Evolutionary conservation across 2,329 filamentous ascomycete genomes (phyloP), one percentile per base, ranked within the genome.

Genomic region (Diaporthe ilicicola): DNA sequence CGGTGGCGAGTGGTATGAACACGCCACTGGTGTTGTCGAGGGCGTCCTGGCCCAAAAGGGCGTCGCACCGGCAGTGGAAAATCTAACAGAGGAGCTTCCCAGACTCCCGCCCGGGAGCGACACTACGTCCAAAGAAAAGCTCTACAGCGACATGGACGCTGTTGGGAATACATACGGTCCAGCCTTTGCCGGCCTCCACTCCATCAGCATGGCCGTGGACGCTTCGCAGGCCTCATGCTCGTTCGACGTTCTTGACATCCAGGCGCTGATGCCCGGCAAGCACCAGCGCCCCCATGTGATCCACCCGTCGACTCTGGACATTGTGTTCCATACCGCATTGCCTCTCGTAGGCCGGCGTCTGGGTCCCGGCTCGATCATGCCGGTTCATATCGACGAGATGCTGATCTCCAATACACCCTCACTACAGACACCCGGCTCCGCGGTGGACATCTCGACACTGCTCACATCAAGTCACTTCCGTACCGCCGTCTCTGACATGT

Each of bases 301-400:
- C 4, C 67, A 69, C 22, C 67, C 67, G 1, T 19, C 67, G 1
- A 69, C 67, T 2, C 34, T 69, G 13, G 67, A 69, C 12, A 54
- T 13, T 2, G 44, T 69, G 10, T 27, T 69, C 7, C 67, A 69
- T 22, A 27, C 46, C 2, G 5, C n/a, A 12, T 13, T 69, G 2
- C 67, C 67, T 12, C 5, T 62, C 3, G 46, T 10, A 19, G 7
- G 7, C 1, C 54, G 46, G 4, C 22, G n/a, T 8, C 55, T 54
- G 1, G 67, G 67, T 8, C 13, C 7, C 1, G 67, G 55, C 8
- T n/a, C 55, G 4, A 24, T 62, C 9, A 67, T 67, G 64, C 64
- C 64, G 17, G 64, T 67, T 8, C 67, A 32, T 3, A 62, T 69
- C 9, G 46, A 29, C 19, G 67, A 69, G 34, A 4, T 69, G 19